phyloP scores from a whole-genome alignment of 306 rosid genomes.

The Rubus idaeus region DNA sequence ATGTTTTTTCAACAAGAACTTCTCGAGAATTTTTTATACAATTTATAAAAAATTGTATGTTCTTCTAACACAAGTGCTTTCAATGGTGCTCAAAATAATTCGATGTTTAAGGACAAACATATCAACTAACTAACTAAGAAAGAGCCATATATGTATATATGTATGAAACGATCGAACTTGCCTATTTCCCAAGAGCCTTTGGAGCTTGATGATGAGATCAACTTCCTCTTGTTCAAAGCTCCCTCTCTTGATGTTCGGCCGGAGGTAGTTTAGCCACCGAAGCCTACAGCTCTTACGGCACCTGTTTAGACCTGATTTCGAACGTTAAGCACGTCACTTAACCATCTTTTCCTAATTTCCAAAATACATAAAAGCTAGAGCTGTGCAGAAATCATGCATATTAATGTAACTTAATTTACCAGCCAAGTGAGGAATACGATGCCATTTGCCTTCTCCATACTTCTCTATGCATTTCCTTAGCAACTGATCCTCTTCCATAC shows the following conservation, averaged over 20 bases:
- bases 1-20: not conserved
- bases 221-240: slow-evolving; percentile 56
- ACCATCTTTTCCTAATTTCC: not conserved
- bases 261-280: slow-evolving; percentile 67
- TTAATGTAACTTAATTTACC: slow-evolving; percentile 26
- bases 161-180: slow-evolving; percentile 17
- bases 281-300: slow-evolving; percentile 66
- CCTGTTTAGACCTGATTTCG: slow-evolving; percentile 45
- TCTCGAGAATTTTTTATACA: not conserved
- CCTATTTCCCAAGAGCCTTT: slow-evolving; percentile 60
- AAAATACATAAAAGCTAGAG: not conserved
- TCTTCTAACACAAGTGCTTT: too few species aligned
- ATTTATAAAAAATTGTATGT: too few species aligned
- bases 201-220: slow-evolving; percentile 56
- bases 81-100: too few species aligned
- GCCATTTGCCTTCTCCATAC: slow-evolving; percentile 77
- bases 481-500: slow-evolving; percentile 56
- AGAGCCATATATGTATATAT: not conserved
- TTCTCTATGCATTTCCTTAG: slow-evolving; percentile 66
- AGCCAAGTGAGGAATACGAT: slow-evolving; percentile 62
- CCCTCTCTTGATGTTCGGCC: slow-evolving; percentile 65
- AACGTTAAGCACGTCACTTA: not conserved
- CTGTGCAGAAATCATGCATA: not conserved
- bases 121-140: not conserved
- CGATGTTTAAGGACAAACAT: not conserved